phyloP scores from a whole-genome alignment of 2,329 filamentous ascomycete species.

The Triangularia verruculosa region DNA sequence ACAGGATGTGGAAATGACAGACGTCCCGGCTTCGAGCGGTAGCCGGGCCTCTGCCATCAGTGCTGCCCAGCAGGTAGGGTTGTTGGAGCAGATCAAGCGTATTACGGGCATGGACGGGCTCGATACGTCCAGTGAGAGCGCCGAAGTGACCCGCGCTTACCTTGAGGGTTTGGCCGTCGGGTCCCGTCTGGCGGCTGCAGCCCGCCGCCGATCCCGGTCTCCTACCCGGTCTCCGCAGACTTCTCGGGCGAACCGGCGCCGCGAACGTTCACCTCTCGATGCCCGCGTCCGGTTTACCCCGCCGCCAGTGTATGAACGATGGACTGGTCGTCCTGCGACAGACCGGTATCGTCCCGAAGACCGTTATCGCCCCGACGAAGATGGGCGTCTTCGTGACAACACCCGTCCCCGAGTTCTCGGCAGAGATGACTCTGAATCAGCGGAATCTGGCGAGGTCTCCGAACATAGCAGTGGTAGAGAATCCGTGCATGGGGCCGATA shows the following conservation, averaged over 20 bases:
- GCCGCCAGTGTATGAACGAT: background rate
- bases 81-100: constrained; percentile 8
- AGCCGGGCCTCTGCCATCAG: background rate
- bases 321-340: constrained; percentile 1
- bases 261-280: background rate
- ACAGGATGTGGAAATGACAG: background rate
- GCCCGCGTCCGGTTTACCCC: constrained; percentile 9
- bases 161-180: constrained; percentile 26
- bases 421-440: background rate
- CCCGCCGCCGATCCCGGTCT: background rate
- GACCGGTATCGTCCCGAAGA: constrained; percentile 9
- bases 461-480: background rate
- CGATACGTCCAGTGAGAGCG: constrained; percentile 8
- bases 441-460: background rate
- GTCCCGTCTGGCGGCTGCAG: constrained; percentile 8
- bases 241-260: background rate
- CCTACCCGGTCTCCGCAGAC: background rate
- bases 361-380: background rate
- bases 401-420: background rate
- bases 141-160: constrained; percentile 21
- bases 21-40: background rate
- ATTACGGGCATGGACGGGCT: constrained; percentile 6
- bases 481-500: background rate
- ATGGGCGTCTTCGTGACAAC: background rate
- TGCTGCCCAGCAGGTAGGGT: background rate